These are phyloP conservation scores for Dorcoceras hygrometricum DNA, from an alignment of 257 asterid genomes.

Conservation along the genomic window DNA sequence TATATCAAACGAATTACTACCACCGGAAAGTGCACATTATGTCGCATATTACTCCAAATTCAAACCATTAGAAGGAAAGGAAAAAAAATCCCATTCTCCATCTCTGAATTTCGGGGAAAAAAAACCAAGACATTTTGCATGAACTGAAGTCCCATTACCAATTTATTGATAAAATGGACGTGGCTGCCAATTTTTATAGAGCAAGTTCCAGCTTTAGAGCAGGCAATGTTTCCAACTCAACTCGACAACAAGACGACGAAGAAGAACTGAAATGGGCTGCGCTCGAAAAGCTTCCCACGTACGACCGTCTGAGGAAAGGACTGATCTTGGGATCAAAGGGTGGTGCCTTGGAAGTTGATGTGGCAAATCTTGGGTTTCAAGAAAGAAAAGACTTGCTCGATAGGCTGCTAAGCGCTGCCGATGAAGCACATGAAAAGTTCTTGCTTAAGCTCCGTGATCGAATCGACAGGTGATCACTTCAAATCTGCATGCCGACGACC, in stretches of 20 bases:
- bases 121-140: neutral
- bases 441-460: constrained; percentile 41
- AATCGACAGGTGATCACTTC: constrained; percentile 36
- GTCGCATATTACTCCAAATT: too few species aligned
- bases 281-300: constrained; percentile 36
- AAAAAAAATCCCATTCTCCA: neutral
- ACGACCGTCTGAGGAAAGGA: constrained; percentile 35
- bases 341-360: constrained; percentile 32
- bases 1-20: too few species aligned
- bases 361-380: constrained; percentile 27
- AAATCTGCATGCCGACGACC: neutral
- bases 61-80: too few species aligned
- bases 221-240: constrained; percentile 21
- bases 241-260: constrained; percentile 31
- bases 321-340: constrained; percentile 30
- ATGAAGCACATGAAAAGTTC: constrained; percentile 40
- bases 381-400: constrained; percentile 38
- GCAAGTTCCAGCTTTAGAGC: constrained; percentile 31
- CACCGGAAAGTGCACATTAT: neutral
- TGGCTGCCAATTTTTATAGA: neutral
- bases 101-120: neutral
- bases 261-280: constrained; percentile 40
- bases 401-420: constrained; percentile 32
- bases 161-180: constrained; percentile 22
- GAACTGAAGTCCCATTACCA: neutral